These are phyloP conservation scores for Trichoderma koningiopsis DNA, from an alignment of 2,329 filamentous ascomycete species.

Conservation along the genomic window DNA sequence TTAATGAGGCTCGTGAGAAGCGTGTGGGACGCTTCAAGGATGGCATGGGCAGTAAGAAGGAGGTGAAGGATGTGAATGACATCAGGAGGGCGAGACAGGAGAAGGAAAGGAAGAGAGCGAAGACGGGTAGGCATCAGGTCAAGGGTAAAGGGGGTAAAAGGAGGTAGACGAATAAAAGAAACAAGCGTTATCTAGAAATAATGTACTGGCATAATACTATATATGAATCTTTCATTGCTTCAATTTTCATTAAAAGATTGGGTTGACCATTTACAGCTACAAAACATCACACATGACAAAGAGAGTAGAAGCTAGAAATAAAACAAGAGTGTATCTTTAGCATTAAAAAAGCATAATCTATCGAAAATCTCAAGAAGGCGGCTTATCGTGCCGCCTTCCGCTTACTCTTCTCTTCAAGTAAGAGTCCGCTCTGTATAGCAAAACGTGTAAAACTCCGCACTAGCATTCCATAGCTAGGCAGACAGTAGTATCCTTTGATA, in stretches of 20 bases:
- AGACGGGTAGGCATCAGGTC: slow-evolving; percentile 77
- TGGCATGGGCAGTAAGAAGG: slow-evolving; percentile 70
- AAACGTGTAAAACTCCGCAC: background rate
- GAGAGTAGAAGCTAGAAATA: background rate
- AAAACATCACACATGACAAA: background rate
- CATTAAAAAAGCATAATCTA: slow-evolving; percentile 9
- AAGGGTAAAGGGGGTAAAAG: slow-evolving; percentile 49
- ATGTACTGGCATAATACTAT: background rate
- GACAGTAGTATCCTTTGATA: background rate
- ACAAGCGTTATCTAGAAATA: background rate
- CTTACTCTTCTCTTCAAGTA: background rate
- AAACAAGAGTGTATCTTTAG: background rate
- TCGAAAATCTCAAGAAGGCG: background rate
- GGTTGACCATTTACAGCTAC: no score
- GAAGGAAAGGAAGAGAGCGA: slow-evolving; percentile 75
- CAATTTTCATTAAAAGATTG: background rate
- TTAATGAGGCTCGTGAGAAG: slow-evolving; percentile 85
- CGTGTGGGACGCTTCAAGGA: slow-evolving; percentile 73
- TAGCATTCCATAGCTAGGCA: slow-evolving; percentile 7
- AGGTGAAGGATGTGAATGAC: slow-evolving; percentile 80
- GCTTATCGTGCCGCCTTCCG: background rate
- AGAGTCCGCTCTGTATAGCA: background rate
- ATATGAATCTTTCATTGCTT: background rate
- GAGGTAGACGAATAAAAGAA: slow-evolving; percentile 29
- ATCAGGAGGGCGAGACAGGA: slow-evolving; percentile 80